Percentiles rank a stretch among this genome's conserved stretches.
phyloP scores from a whole-genome alignment of 805 yeast genomes.

The Hanseniaspora opuntiae region DNA sequence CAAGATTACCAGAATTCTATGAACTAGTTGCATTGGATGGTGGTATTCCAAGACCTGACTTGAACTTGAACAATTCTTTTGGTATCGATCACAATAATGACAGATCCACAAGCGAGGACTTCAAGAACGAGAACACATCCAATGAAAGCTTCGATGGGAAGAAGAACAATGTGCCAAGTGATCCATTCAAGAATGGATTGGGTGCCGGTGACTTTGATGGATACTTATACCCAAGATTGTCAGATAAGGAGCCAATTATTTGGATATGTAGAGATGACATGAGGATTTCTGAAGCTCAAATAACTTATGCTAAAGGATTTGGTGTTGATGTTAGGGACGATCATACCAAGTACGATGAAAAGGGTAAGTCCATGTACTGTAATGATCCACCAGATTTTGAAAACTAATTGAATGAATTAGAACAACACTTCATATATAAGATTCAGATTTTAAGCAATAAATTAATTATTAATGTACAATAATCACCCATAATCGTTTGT shows the following conservation, averaged over 20 bases:
- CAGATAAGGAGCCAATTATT: conserved; percentile 44
- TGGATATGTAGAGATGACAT: conserved; percentile 61
- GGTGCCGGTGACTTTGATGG: conserved; percentile 23
- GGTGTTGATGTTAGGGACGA: conserved; percentile 42
- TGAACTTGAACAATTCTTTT: conserved; percentile 2
- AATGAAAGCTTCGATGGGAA: neutral
- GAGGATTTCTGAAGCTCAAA: conserved; percentile 52
- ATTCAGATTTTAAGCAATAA: neutral
- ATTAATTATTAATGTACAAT: neutral
- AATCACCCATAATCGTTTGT: too few relatives aligned
- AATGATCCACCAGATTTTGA: conserved; percentile 65
- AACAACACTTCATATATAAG: neutral
- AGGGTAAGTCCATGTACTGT: conserved; percentile 38
- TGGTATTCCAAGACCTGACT: conserved; percentile 21
- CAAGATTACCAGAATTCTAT: conserved; percentile 25
- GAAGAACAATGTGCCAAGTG: conserved; percentile 1
- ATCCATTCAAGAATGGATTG: conserved; percentile 19
- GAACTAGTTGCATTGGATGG: conserved; percentile 24
- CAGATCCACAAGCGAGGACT: neutral
- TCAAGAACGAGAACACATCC: neutral
- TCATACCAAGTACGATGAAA: conserved; percentile 44
- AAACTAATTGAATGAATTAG: neutral
- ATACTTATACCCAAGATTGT: conserved; percentile 45
- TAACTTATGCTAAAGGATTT: conserved; percentile 40
- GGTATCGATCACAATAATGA: neutral